Evolutionary conservation across 495 filamentous ascomycete species (phyloP), one percentile per base, ranked within the genome.

Genomic region (Clohesyomyces aquaticus): DNA sequence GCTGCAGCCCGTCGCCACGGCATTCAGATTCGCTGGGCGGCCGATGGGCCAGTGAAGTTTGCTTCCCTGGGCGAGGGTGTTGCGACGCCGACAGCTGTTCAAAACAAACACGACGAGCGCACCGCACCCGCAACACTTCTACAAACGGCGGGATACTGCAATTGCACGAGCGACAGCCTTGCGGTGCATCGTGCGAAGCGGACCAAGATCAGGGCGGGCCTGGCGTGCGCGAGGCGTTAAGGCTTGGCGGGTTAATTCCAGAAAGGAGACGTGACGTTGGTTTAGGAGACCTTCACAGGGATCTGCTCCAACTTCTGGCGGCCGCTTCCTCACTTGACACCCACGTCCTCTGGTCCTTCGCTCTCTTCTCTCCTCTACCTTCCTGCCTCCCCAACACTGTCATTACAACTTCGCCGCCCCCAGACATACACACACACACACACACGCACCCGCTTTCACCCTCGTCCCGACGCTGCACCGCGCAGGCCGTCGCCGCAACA

Each of bases 171-270:
- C n/a, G 6, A 28, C 11, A 41, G 52, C 52, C n/a, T 52, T 18
- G 48, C 48, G 12, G 25, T 52, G 23, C 18, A n/a, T n/a, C n/a
- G n/a, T 9, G 48, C 19, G 25, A 48, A 14, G 45, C 45, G n/a
- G 4, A 8, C 23, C 53, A 42, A 42, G 53, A 47, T 49, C 25
- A 55, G 23, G 28, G 12, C 50, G 26, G 56, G 16, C 35, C 28
- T 60, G 42, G 35, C 43, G 38, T 43, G 58, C 41, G 42, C n/a
- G 42, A 47, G 60, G 41, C 51, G 56, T 49, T 35, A 19, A 22
- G 29, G 52, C 58, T 57, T 51, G 32, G 64, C 64, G 59, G 50
- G 50, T 49, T 48, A 48, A 63, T 55, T 63, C n/a, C 43, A 42
- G 32, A 38, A 38, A 38, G 32, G 32, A 38, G 32, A 38, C 32